These are phyloP conservation scores for Malus fusca DNA, from an alignment of 306 rosid genomes.

Conservation along the genomic window DNA sequence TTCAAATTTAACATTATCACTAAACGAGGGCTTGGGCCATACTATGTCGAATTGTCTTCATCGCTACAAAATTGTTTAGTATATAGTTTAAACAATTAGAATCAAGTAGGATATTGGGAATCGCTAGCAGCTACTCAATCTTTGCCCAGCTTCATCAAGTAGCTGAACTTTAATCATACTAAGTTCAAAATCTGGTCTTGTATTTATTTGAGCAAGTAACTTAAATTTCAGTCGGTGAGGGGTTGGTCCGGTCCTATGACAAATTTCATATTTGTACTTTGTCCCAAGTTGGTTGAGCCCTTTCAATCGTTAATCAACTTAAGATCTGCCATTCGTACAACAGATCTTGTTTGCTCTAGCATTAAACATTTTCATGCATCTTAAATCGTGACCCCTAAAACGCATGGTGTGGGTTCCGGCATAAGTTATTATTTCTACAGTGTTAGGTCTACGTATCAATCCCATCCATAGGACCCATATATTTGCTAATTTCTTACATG, in stretches of 20 bases:
- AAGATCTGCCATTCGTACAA: not conserved
- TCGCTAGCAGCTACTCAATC: not conserved
- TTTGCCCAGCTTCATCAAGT: not conserved
- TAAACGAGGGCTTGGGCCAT: not conserved
- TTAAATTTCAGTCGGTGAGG: not conserved
- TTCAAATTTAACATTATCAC: not conserved
- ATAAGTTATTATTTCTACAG: not conserved
- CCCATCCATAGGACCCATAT: not conserved
- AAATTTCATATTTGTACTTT: not conserved
- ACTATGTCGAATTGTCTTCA: not conserved
- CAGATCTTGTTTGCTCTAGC: not conserved
- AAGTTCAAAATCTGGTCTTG: not conserved
- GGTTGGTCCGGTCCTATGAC: not conserved
- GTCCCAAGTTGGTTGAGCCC: not conserved
- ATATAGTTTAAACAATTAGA: not conserved
- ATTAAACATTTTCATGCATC: not conserved
- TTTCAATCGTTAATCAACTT: not conserved
- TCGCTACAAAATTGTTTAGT: not conserved
- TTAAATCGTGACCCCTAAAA: not conserved
- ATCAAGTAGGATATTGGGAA: not conserved
- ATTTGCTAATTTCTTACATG: not conserved
- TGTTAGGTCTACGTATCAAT: not conserved
- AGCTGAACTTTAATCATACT: not conserved
- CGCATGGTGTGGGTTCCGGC: not conserved
- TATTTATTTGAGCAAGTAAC: not conserved